These are phyloP conservation scores for Picochlorum costavermella DNA, from an alignment of 139 green algal species.

Conservation along the genomic window DNA sequence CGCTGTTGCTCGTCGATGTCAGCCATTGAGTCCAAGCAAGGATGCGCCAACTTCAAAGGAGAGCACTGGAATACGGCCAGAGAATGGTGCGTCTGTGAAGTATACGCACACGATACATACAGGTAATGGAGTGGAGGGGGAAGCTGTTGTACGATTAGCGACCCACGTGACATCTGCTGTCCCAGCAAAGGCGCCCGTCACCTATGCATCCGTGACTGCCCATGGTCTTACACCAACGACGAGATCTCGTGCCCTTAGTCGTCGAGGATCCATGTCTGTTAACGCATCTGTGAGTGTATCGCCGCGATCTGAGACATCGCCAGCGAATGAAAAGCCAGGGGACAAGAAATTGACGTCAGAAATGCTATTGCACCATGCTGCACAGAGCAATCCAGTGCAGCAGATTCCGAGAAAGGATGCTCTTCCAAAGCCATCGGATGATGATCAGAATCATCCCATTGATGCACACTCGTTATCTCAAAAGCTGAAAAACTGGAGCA, in stretches of 20 bases:
- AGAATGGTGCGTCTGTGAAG: too few species aligned
- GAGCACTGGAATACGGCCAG: too few species aligned
- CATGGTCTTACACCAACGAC: neutral
- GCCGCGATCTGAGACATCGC: neutral
- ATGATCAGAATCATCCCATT: neutral
- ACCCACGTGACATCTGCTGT: neutral
- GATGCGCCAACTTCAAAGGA: too few species aligned
- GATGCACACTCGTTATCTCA: neutral
- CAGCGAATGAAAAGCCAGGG: neutral
- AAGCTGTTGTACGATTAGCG: too few species aligned
- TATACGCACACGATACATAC: too few species aligned
- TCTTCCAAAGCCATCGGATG: neutral
- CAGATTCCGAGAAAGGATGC: neutral
- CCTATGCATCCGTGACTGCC: slow-evolving; percentile 14
- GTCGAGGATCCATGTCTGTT: slow-evolving; percentile 1
- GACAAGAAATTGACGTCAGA: neutral
- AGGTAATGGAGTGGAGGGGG: too few species aligned
- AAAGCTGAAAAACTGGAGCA: neutral
- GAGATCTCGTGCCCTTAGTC: neutral
- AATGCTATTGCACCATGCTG: neutral
- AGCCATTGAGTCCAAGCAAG: neutral
- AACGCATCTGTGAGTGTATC: neutral
- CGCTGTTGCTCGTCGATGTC: neutral
- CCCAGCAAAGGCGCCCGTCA: neutral
- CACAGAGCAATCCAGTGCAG: neutral